Percentiles rank a stretch among this genome's conserved stretches.
Conservation (phyloP, 371 early-diverging fungal genomes). For the Massospora cicadina region DNA sequence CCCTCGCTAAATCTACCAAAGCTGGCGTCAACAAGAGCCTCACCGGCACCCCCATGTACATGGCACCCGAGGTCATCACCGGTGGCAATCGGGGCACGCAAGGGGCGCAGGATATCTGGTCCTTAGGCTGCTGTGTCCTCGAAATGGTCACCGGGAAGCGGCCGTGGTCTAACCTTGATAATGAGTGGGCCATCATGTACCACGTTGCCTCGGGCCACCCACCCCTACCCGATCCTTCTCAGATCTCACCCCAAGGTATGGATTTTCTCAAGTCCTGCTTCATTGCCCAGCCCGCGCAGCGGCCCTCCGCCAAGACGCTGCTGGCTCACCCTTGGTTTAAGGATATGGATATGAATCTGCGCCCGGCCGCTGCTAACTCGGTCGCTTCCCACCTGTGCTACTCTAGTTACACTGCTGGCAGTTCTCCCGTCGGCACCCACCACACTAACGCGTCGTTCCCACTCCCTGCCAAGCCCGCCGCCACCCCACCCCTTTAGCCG, state of each 20-base stretch:
- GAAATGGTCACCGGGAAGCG: conserved; percentile 88
- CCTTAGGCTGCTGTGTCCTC: conserved; percentile 81
- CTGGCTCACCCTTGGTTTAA: conserved; percentile 56
- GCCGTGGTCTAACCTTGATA: conserved; percentile 84
- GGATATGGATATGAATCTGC: conserved; percentile 17
- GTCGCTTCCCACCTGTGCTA: background rate
- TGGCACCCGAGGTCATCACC: conserved; percentile 92
- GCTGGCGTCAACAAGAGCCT: conserved; percentile 34
- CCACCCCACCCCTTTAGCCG: background rate
- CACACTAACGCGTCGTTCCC: background rate
- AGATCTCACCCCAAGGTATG: conserved; percentile 40
- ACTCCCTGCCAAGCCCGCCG: background rate
- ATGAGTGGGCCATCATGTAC: conserved; percentile 87
- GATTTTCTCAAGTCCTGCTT: conserved; percentile 67
- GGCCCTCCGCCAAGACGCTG: conserved; percentile 60
- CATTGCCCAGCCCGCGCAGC: conserved; percentile 43
- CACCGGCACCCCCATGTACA: conserved; percentile 93
- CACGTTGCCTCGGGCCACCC: conserved; percentile 58
- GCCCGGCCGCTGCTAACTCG: background rate
- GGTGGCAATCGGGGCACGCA: conserved; percentile 50
- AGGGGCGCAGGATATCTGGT: conserved; percentile 88
- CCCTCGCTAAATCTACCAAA: conserved; percentile 37
- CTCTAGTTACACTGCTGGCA: background rate
- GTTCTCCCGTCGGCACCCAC: background rate
- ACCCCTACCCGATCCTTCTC: conserved; percentile 43